Conservation (phyloP, 768 basidiomycete genomes). For the Boletus tylopilopsis region DNA sequence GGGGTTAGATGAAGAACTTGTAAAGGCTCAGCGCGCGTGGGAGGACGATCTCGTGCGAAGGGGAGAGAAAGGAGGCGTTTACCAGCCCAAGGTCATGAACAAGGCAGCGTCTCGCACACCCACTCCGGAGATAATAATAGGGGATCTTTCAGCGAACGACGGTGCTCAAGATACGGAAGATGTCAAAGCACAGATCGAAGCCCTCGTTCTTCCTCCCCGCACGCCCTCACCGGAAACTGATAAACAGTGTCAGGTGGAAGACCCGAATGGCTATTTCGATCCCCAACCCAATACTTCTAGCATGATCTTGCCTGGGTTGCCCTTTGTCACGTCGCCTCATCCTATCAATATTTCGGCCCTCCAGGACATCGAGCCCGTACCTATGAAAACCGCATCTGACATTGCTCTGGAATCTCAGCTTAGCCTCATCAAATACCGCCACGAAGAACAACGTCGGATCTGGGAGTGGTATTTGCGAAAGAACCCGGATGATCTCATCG, state of each 20-base stretch:
- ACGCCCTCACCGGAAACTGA: slow-evolving; percentile 38
- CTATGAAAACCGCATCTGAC: slow-evolving; percentile 60
- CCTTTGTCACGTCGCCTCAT: slow-evolving; percentile 31
- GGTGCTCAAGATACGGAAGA: slow-evolving; percentile 39
- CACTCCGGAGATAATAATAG: slow-evolving; percentile 24
- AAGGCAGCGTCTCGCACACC: slow-evolving; percentile 27
- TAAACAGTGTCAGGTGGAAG: slow-evolving; percentile 28
- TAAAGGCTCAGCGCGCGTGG: slow-evolving; percentile 67
- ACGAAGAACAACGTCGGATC: slow-evolving; percentile 82
- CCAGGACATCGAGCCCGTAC: slow-evolving; percentile 38
- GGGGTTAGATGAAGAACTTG: slow-evolving; percentile 77
- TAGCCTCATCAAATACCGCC: slow-evolving; percentile 68
- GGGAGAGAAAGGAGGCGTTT: slow-evolving; percentile 54
- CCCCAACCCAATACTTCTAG: slow-evolving; percentile 29
- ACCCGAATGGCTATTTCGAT: slow-evolving; percentile 43
- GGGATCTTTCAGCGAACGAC: slow-evolving; percentile 3
- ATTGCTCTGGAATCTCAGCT: slow-evolving; percentile 74
- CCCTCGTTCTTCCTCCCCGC: slow-evolving; percentile 35
- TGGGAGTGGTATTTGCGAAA: slow-evolving; percentile 96
- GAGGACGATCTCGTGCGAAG: slow-evolving; percentile 81
- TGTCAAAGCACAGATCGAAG: slow-evolving; percentile 67
- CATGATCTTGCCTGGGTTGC: slow-evolving; percentile 28
- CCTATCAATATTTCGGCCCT: slow-evolving; percentile 22
- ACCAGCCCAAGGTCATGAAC: slow-evolving; percentile 11
- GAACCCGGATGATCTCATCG: slow-evolving; percentile 80